Evolutionary conservation across 2,329 filamentous ascomycete species (phyloP).

Genomic region (Aspergillus floridensis): DNA sequence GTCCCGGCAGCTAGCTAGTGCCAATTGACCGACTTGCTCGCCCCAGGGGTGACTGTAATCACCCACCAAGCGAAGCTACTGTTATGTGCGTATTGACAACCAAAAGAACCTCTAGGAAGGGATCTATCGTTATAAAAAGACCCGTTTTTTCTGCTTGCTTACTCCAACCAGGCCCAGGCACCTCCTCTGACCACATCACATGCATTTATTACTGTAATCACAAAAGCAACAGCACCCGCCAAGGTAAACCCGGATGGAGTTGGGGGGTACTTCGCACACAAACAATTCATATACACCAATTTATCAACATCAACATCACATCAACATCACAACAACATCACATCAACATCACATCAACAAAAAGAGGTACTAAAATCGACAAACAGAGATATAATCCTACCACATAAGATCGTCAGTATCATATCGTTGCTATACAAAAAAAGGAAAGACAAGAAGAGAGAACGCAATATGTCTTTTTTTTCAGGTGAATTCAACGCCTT

Average conservation of each 20-base stretch:
- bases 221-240: not conserved
- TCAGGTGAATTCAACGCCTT: slow-evolving; percentile 51
- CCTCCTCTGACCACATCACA: not conserved
- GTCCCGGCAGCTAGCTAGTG: too few relatives aligned
- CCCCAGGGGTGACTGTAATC: too few relatives aligned
- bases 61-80: too few relatives aligned
- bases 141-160: too few relatives aligned
- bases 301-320: not conserved
- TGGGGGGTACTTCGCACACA: not conserved
- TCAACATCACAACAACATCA: not conserved
- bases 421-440: slow-evolving; percentile 10
- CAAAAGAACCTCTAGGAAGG: too few relatives aligned
- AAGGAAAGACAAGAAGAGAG: not conserved
- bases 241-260: not conserved
- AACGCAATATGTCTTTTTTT: not conserved
- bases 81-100: too few relatives aligned
- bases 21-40: too few relatives aligned
- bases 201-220: not conserved
- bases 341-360: not conserved
- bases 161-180: not conserved
- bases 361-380: not conserved
- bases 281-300: not conserved
- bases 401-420: slow-evolving; percentile 6
- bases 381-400: not conserved
- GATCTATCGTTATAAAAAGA: too few relatives aligned